Conservation (phyloP, 306 rosid species). For the Mucuna pruriens region DNA sequence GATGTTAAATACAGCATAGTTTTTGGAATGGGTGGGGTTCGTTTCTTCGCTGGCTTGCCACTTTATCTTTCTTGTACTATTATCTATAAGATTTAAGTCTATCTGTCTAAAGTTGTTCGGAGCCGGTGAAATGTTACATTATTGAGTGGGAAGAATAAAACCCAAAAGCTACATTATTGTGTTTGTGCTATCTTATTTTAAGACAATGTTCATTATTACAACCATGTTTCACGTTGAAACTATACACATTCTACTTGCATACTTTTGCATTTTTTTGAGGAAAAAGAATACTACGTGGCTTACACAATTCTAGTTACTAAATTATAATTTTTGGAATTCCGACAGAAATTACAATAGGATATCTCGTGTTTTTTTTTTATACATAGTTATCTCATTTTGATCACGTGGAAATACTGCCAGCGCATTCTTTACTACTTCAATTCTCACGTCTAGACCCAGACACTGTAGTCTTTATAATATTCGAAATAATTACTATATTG, state of each 20-base stretch:
- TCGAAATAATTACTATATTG: neutral
- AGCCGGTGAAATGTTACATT: constrained; percentile 31
- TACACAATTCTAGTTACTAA: neutral
- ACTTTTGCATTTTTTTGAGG: neutral
- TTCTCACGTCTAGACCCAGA: neutral
- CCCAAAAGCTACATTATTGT: neutral
- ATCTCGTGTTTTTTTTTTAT: neutral
- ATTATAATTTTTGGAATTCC: neutral
- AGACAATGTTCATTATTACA: no score
- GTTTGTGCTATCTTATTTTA: neutral
- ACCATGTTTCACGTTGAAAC: neutral
- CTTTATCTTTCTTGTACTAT: constrained; percentile 35
- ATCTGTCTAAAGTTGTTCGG: neutral
- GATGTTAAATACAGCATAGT: neutral
- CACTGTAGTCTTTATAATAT: neutral
- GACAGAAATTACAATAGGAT: neutral
- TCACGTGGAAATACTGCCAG: neutral
- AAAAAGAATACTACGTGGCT: neutral
- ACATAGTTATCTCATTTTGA: neutral
- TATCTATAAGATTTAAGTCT: neutral
- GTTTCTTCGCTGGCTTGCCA: constrained; percentile 25
- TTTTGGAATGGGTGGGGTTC: constrained; percentile 28
- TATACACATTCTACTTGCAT: neutral
- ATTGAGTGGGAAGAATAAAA: neutral
- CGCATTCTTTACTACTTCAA: neutral